Conservation (phyloP, 2,329 filamentous ascomycete species). For the Chalara sp. region DNA sequence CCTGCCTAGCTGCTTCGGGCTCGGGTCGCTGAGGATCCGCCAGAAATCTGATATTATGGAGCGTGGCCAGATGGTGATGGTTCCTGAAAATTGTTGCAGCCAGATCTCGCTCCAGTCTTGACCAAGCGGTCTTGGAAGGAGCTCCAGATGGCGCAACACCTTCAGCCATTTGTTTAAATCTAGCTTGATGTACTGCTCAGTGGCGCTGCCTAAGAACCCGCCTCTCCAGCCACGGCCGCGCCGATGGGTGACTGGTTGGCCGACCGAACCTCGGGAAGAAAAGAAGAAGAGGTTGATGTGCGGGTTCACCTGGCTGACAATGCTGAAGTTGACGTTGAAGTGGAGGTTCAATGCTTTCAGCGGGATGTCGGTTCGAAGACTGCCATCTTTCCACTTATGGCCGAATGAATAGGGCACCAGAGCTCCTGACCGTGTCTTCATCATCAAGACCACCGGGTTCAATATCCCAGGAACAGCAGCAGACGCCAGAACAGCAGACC, state of each 20-base stretch:
- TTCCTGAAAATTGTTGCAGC: conserved; percentile 91
- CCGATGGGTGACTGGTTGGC: conserved; percentile 88
- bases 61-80: conserved; percentile 94
- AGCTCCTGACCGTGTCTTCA: conserved; percentile 69
- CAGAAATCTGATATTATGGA: conserved; percentile 72
- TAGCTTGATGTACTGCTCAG: conserved; percentile 92
- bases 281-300: conserved; percentile 99
- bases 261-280: conserved; percentile 84
- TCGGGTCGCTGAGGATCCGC: conserved; percentile 81
- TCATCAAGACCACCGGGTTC: conserved; percentile 92
- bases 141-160: conserved; percentile 84
- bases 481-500: conserved; percentile 92
- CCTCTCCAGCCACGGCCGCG: conserved; percentile 92
- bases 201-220: conserved; percentile 85
- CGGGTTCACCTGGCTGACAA: conserved; percentile 84
- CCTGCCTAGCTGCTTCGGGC: conserved; percentile 63
- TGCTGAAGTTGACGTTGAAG: conserved; percentile 97
- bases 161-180: conserved; percentile 98
- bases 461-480: conserved; percentile 94
- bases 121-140: conserved; percentile 81
- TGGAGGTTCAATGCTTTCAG: conserved; percentile 90
- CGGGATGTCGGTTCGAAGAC: conserved; percentile 88
- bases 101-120: conserved; percentile 97
- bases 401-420: conserved; percentile 91
- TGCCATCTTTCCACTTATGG: conserved; percentile 99